phyloP scores from a whole-genome alignment of 2,329 filamentous ascomycete species.

The Aplosporella prunicola region DNA sequence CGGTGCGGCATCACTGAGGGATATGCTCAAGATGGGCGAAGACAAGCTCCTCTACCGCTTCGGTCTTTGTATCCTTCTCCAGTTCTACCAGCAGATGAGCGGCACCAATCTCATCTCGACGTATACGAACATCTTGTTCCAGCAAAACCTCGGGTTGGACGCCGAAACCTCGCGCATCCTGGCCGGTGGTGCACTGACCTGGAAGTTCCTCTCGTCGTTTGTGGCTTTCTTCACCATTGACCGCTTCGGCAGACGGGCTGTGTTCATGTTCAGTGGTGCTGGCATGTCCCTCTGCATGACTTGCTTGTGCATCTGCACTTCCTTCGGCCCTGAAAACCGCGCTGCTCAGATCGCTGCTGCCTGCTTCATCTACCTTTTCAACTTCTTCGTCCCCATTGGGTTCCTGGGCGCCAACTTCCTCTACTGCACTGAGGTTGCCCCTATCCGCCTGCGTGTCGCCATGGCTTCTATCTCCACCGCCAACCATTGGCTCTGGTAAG shows the following conservation, averaged over 20 bases:
- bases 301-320: slow-evolving; percentile 44
- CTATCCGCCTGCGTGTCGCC: slow-evolving; percentile 41
- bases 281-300: slow-evolving; percentile 50
- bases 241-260: slow-evolving; percentile 39
- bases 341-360: slow-evolving; percentile 43
- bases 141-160: slow-evolving; percentile 25
- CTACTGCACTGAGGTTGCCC: slow-evolving; percentile 51
- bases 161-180: slow-evolving; percentile 33
- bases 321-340: slow-evolving; percentile 37
- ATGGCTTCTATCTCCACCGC: slow-evolving; percentile 50
- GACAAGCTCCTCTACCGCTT: slow-evolving; percentile 45
- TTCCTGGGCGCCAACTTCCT: slow-evolving; percentile 52
- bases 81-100: slow-evolving; percentile 44
- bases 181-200: slow-evolving; percentile 43
- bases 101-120: slow-evolving; percentile 42
- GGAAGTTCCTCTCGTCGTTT: slow-evolving; percentile 46
- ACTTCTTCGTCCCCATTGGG: slow-evolving; percentile 51
- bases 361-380: slow-evolving; percentile 51
- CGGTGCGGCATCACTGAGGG: slow-evolving; percentile 29
- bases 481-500: slow-evolving; percentile 43
- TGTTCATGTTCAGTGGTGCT: slow-evolving; percentile 44
- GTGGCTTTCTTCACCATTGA: slow-evolving; percentile 44
- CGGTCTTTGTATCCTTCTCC: slow-evolving; percentile 40
- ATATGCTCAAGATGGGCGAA: slow-evolving; percentile 41
- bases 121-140: slow-evolving; percentile 29